Conservation (phyloP, 495 filamentous ascomycete genomes). For the Aspergillus cristatus region DNA sequence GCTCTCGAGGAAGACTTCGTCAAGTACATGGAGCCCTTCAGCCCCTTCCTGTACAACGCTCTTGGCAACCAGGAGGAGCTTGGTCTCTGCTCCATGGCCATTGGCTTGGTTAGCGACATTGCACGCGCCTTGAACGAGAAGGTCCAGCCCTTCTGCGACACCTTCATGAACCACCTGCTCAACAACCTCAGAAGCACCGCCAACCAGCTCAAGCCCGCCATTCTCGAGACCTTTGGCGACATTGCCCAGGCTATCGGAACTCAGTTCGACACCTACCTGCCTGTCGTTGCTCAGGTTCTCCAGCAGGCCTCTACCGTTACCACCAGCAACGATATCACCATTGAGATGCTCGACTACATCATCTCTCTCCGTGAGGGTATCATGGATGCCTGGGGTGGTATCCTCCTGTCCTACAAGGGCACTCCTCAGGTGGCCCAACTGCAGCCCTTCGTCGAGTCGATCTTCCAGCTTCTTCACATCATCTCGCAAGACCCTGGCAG, state of each 20-base stretch:
- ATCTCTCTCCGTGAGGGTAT: constrained; percentile 91
- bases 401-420: constrained; percentile 83
- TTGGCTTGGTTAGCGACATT: constrained; percentile 93
- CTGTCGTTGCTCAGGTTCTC: constrained; percentile 84
- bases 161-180: constrained; percentile 94
- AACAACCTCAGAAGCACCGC: constrained; percentile 73
- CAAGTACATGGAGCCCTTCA: constrained; percentile 94
- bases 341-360: constrained; percentile 94
- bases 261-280: constrained; percentile 84
- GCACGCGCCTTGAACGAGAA: constrained; percentile 81
- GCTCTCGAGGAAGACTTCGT: constrained; percentile 85
- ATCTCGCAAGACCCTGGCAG: constrained; percentile 66
- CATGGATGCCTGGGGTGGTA: constrained; percentile 98
- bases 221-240: constrained; percentile 95
- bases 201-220: constrained; percentile 96
- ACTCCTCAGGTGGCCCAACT: constrained; percentile 53
- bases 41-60: constrained; percentile 83
- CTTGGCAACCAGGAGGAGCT: constrained; percentile 93
- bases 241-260: constrained; percentile 93
- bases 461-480: constrained; percentile 80
- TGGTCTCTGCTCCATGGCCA: constrained; percentile 89
- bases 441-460: constrained; percentile 68
- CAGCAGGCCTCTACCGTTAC: constrained; percentile 84
- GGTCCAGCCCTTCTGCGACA: constrained; percentile 88
- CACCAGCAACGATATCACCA: constrained; percentile 56